Conservation (phyloP, 768 basidiomycete species). For the Suillus brevipes region DNA sequence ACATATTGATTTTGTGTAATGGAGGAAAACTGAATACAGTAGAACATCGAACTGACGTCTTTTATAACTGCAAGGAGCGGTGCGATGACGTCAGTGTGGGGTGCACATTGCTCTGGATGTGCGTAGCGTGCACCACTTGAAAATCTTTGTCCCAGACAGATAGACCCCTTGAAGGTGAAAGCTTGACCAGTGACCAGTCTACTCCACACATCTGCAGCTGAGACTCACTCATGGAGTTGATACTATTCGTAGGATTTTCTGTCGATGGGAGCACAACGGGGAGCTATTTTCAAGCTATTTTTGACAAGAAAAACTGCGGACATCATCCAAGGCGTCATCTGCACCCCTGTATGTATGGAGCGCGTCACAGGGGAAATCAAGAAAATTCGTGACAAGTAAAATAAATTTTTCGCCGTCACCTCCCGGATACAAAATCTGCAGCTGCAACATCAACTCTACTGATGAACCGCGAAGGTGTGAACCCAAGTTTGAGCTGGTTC, state of each 20-base stretch:
- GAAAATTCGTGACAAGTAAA: no score
- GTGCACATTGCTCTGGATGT: not conserved
- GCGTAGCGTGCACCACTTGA: no score
- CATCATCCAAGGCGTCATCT: not conserved
- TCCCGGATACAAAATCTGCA: no score
- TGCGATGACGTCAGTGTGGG: not conserved
- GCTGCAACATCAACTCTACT: no score
- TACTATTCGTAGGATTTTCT: not conserved
- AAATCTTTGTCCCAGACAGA: no score
- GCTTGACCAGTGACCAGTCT: no score
- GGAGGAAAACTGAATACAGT: not conserved
- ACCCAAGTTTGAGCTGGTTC: no score
- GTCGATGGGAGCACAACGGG: not conserved
- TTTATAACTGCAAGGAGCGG: not conserved
- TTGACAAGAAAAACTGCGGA: not conserved
- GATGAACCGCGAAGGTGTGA: no score
- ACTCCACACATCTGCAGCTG: not conserved
- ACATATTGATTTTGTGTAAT: constrained; percentile 18
- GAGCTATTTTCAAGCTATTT: not conserved
- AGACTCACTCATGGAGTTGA: not conserved
- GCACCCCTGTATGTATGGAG: no score
- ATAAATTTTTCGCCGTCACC: no score
- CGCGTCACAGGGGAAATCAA: no score
- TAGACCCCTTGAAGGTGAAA: no score
- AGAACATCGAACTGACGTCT: not conserved